phyloP scores from a whole-genome alignment of 345 rosid genomes.

The Lepidium africanum region DNA sequence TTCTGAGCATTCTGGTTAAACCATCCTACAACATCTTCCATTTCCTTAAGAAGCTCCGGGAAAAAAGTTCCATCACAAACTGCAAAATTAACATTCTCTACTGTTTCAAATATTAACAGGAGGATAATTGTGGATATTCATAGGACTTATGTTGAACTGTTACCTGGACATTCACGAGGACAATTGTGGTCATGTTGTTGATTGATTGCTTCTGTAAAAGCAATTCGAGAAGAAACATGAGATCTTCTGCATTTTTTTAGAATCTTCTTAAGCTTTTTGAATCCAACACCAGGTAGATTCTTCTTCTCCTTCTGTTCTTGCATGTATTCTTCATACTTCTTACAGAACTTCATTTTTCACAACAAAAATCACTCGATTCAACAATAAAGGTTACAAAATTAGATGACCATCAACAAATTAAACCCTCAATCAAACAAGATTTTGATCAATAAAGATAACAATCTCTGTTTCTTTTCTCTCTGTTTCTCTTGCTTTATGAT shows the following conservation, averaged over 20 bases:
- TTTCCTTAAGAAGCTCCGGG: constrained; percentile 76
- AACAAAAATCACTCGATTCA: background rate
- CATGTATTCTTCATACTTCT: constrained; percentile 79
- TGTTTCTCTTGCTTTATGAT: constrained; percentile 6
- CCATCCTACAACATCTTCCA: constrained; percentile 76
- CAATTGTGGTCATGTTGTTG: constrained; percentile 30
- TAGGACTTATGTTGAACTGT: background rate
- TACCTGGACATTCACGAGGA: constrained; percentile 60
- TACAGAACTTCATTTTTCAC: constrained; percentile 75
- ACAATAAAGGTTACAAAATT: constrained; percentile 3
- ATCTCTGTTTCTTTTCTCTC: background rate
- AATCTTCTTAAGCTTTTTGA: constrained; percentile 82
- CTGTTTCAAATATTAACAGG: background rate
- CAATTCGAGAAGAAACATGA: constrained; percentile 23
- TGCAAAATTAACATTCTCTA: constrained; percentile 33
- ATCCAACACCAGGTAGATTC: constrained; percentile 65
- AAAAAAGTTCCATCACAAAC: constrained; percentile 94
- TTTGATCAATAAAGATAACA: background rate
- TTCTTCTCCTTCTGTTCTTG: constrained; percentile 51
- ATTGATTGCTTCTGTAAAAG: constrained; percentile 8
- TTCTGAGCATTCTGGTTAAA: constrained; percentile 75
- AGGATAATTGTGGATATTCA: background rate
- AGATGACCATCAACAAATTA: constrained; percentile 30
- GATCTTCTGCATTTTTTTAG: constrained; percentile 57
- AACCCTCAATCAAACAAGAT: background rate